Evolutionary conservation across 148 eudicot genomes (phyloP), one percentile per base, ranked within the genome.

Genomic region (Nepenthes gracilis): DNA sequence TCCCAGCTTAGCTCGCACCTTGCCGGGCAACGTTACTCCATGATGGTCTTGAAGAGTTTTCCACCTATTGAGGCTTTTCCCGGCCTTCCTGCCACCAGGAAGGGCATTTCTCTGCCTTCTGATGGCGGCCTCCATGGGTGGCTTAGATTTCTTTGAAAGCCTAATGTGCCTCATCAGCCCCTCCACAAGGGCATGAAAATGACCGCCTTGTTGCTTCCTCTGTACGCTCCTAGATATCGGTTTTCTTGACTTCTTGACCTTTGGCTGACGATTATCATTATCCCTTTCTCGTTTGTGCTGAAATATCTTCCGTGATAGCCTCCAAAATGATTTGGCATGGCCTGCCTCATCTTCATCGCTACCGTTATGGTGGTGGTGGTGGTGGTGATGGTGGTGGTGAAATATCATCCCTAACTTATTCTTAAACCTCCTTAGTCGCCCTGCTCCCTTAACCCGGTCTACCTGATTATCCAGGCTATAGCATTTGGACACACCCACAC

Each of bases 301-400:
- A 61, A 77, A 71, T 40, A 70, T 54, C 53, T 66, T 72, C 59
- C 75, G 77, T 1, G 75, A 23, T 8, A 54, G 65, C 59, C 73
- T 78, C 75, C 71, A 72, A 36, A 76, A 54, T 12, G 80, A 60
- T 53, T 53, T 61, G 11, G 59, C 69, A 55, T 33, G 67, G 43
- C 47, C 71, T 0, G 2, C 69, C 57, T 54, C 63, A 52, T 47
- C 54, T 54, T 68, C 69, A 51, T 75, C 62, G 13, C 59, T 68
- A 23, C 51, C 66, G 55, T 74, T 64, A 14, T 84, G 74, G 53
- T 69, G 82, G 64, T 78, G 83, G 59, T 82, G 88, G 65, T 83
- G 92, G 67, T 86, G 88, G 47, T 82, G 91, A 37, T 83, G 89
- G 6, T 82, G 95, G 66, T 80, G 86, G 70, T 88, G 91, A 65